These are phyloP conservation scores for Trichoderma polysporum DNA, from an alignment of 2,329 filamentous ascomycete species.

Conservation along the genomic window DNA sequence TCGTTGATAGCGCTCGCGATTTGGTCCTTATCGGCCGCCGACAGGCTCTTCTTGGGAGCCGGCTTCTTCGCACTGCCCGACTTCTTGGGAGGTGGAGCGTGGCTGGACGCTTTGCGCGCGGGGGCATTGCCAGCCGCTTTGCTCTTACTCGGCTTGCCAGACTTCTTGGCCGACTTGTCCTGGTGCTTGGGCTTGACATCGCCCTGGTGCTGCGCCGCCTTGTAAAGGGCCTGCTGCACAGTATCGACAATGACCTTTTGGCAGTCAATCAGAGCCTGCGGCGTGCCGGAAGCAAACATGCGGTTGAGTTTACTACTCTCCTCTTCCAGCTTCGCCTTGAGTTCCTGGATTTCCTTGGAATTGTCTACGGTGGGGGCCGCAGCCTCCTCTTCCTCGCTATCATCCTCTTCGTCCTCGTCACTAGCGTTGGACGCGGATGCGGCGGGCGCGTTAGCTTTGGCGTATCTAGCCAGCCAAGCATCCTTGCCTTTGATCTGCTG, in stretches of 20 bases:
- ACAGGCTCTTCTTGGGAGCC: conserved; percentile 52
- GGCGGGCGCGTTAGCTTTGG: conserved; percentile 53
- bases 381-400: conserved; percentile 55
- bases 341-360: conserved; percentile 49
- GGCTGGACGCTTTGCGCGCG: conserved; percentile 45
- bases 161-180: conserved; percentile 59
- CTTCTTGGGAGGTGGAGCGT: conserved; percentile 38
- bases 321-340: conserved; percentile 52
- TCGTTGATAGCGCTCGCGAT: conserved; percentile 84
- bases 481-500: conserved; percentile 75
- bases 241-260: conserved; percentile 62
- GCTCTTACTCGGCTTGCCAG: conserved; percentile 59
- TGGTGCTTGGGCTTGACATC: conserved; percentile 45
- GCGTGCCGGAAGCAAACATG: conserved; percentile 49
- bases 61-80: conserved; percentile 45
- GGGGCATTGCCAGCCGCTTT: conserved; percentile 37
- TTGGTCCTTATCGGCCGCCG: conserved; percentile 82
- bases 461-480: conserved; percentile 75
- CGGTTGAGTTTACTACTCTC: conserved; percentile 60
- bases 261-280: conserved; percentile 53
- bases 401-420: conserved; percentile 71
- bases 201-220: conserved; percentile 65
- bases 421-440: conserved; percentile 64
- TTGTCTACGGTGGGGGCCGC: conserved; percentile 44
- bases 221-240: conserved; percentile 70